Evolutionary conservation across 495 filamentous ascomycete species (phyloP).

Genomic region (Podospora bellae-mahoneyi): DNA sequence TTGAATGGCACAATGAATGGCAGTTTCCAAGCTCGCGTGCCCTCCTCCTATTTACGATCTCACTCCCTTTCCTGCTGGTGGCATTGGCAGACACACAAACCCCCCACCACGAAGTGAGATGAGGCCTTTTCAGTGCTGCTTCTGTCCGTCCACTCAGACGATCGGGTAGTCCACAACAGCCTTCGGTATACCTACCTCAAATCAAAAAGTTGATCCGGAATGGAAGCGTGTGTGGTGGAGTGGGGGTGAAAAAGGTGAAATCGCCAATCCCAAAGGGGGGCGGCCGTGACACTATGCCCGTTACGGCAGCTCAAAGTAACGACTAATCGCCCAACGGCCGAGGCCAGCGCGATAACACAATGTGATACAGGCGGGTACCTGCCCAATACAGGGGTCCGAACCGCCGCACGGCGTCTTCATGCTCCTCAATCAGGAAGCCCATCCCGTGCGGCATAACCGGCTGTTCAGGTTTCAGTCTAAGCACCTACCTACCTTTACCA

Average conservation of each 20-base stretch:
- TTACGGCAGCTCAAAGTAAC: conserved; percentile 13
- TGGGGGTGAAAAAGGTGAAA: not conserved
- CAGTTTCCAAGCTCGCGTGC: not conserved
- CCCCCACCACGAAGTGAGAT: not conserved
- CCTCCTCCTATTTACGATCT: not conserved
- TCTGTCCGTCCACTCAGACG: not conserved
- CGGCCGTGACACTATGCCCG: conserved; percentile 8
- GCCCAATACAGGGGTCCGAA: conserved; percentile 6
- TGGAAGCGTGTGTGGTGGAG: not conserved
- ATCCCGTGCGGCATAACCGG: conserved; percentile 3
- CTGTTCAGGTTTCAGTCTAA: not conserved
- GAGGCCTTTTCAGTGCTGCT: not conserved
- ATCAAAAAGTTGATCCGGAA: not conserved
- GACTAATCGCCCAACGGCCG: not conserved
- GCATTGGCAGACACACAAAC: not conserved
- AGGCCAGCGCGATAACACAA: conserved; percentile 4
- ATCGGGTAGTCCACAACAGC: not conserved
- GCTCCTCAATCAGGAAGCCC: conserved; percentile 13
- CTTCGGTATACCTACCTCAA: not conserved
- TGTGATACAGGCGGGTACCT: conserved; percentile 8
- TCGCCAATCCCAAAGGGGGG: not conserved
- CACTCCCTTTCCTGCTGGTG: not conserved
- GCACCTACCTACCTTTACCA: not conserved
- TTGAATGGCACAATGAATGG: not conserved
- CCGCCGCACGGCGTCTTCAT: conserved; percentile 1